A percentile compares a stretch with the other conserved stretches of the same genome.
Conservation (phyloP, 2,329 filamentous ascomycete genomes). For the Fusarium dlaminii region DNA sequence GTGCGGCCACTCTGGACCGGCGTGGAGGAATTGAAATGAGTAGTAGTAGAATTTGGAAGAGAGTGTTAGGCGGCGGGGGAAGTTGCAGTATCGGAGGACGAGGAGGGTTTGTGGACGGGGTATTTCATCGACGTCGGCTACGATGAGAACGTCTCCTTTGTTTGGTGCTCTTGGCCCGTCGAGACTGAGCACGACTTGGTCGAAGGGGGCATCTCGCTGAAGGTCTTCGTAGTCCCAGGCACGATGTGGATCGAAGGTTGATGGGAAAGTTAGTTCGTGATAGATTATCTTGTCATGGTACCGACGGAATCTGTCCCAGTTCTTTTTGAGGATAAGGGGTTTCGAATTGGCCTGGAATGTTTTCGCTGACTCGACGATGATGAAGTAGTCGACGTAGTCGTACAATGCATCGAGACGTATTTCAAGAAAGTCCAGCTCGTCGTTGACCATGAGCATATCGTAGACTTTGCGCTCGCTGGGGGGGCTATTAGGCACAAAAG, state of each 20-base stretch:
- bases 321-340: constrained; percentile 61
- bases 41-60: constrained; percentile 65
- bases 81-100: constrained; percentile 60
- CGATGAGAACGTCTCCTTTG: constrained; percentile 63
- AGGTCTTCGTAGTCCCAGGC: constrained; percentile 62
- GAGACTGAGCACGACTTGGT: constrained; percentile 63
- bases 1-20: constrained; percentile 58
- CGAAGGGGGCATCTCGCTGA: constrained; percentile 65
- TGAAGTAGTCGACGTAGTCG: constrained; percentile 69
- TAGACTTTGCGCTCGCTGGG: constrained; percentile 44
- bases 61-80: constrained; percentile 63
- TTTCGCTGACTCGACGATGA: constrained; percentile 66
- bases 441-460: constrained; percentile 70
- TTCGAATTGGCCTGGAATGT: constrained; percentile 68
- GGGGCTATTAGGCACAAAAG: constrained; percentile 35
- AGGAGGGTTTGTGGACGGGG: constrained; percentile 60
- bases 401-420: constrained; percentile 68
- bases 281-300: constrained; percentile 70
- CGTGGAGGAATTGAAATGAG: constrained; percentile 61
- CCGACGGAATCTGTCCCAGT: constrained; percentile 59
- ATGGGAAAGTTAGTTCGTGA: constrained; percentile 59
- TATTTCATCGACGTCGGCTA: constrained; percentile 70
- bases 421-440: constrained; percentile 72
- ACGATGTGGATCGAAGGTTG: constrained; percentile 48
- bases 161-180: constrained; percentile 52